Conservation (phyloP, 805 yeast species). For the Spathaspora arborariae region DNA sequence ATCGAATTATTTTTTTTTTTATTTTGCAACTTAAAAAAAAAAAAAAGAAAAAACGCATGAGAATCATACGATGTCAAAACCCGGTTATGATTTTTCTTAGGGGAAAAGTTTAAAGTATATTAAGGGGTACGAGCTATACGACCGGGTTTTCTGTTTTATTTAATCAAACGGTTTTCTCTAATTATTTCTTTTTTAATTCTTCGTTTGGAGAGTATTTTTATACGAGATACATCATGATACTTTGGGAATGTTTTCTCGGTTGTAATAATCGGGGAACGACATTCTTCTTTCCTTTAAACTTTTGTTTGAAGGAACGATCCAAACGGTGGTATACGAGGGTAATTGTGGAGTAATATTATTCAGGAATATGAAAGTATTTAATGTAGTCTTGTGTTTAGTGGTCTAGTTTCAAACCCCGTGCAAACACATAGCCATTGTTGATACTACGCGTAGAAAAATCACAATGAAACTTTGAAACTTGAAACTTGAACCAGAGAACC, state of each 20-base stretch:
- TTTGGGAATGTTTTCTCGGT: too few species aligned
- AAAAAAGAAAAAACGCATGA: neutral
- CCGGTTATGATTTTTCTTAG: neutral
- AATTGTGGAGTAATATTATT: too few species aligned
- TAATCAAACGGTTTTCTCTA: neutral
- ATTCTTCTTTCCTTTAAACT: too few species aligned
- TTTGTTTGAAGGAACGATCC: too few species aligned
- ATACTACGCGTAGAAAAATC: neutral
- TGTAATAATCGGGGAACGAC: too few species aligned
- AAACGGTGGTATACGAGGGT: too few species aligned
- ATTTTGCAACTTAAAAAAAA: neutral
- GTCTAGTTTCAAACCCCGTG: neutral
- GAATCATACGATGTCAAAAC: neutral
- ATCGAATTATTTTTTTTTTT: neutral
- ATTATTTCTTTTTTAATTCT: too few species aligned
- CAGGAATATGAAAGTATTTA: neutral
- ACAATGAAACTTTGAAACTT: too few species aligned
- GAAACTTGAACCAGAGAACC: too few species aligned
- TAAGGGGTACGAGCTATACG: constrained; percentile 1
- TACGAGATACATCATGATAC: neutral
- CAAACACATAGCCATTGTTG: neutral
- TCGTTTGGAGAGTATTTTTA: too few species aligned
- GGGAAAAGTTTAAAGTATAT: too few species aligned
- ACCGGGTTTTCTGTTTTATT: neutral
- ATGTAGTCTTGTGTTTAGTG: neutral